These are phyloP conservation scores for Trifolium repens DNA, from an alignment of 306 rosid species.

Conservation along the genomic window DNA sequence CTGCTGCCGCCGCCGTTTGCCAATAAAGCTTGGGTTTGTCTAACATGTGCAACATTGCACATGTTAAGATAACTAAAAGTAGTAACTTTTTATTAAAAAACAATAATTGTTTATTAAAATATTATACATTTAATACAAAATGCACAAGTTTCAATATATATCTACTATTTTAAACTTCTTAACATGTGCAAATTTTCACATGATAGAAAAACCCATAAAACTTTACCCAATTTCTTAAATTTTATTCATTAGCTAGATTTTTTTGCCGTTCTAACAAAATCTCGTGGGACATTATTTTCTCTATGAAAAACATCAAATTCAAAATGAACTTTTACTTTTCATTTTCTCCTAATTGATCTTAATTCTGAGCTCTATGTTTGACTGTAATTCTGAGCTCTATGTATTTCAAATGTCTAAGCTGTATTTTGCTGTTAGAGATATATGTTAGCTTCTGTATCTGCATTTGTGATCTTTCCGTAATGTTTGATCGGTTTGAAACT, in stretches of 20 bases:
- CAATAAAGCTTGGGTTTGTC: not conserved
- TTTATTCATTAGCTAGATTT: not conserved
- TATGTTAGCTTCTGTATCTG: constrained; percentile 35
- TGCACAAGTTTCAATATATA: too few relatives aligned
- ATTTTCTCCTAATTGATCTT: constrained; percentile 24
- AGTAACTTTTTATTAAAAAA: too few relatives aligned
- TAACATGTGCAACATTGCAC: too few relatives aligned
- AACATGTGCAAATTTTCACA: too few relatives aligned
- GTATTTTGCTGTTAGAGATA: constrained; percentile 2
- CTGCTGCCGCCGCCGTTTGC: not conserved
- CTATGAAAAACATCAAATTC: not conserved
- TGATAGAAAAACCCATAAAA: not conserved
- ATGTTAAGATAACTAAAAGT: too few relatives aligned
- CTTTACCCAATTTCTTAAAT: constrained; percentile 1
- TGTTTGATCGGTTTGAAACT: constrained; percentile 12
- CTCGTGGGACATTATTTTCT: not conserved
- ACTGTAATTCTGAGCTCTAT: not conserved
- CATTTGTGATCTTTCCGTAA: constrained; percentile 2
- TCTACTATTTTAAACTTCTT: too few relatives aligned
- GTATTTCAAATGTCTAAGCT: constrained; percentile 1
- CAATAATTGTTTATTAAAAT: too few relatives aligned
- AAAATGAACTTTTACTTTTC: not conserved
- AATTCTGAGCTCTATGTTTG: constrained; percentile 7
- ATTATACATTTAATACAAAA: too few relatives aligned
- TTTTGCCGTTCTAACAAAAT: constrained; percentile 16